A percentile compares a stretch with the other conserved stretches of the same genome.
Evolutionary conservation across 148 eudicot genomes (phyloP).

Genomic region (Persicaria maculosa): DNA sequence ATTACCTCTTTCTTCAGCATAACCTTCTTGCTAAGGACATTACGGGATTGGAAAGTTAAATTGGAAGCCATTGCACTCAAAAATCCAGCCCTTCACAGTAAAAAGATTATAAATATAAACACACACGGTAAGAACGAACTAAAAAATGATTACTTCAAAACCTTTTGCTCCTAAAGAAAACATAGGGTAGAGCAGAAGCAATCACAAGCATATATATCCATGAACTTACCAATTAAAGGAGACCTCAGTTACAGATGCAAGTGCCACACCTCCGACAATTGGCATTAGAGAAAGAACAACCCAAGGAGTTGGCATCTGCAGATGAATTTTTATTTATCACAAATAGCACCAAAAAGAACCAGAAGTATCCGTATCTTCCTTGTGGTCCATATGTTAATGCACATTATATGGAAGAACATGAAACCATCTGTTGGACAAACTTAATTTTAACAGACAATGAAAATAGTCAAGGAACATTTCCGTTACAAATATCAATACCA

Average conservation of each 20-base stretch:
- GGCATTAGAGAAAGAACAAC: constrained; percentile 78
- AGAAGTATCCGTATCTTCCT: neutral
- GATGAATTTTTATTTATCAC: neutral
- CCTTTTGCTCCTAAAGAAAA: neutral
- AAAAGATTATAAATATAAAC: constrained; percentile 12
- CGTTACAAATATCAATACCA: neutral
- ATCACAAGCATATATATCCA: constrained; percentile 14
- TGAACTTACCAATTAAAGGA: constrained; percentile 81
- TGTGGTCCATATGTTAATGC: neutral
- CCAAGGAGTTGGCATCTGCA: constrained; percentile 75
- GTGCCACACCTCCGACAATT: constrained; percentile 90
- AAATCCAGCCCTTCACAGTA: constrained; percentile 41
- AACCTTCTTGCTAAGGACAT: constrained; percentile 83
- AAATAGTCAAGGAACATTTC: neutral
- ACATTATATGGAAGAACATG: neutral
- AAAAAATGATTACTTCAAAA: neutral
- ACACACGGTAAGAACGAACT: neutral
- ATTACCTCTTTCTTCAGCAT: constrained; percentile 75
- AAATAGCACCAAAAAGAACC: neutral
- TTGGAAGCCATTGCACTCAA: constrained; percentile 94
- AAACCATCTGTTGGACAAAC: neutral
- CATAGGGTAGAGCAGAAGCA: neutral
- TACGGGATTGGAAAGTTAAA: constrained; percentile 83
- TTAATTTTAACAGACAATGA: neutral
- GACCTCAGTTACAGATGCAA: constrained; percentile 87